phyloP scores from a whole-genome alignment of 2,329 filamentous ascomycete species.

The Epichloe uncinata region DNA sequence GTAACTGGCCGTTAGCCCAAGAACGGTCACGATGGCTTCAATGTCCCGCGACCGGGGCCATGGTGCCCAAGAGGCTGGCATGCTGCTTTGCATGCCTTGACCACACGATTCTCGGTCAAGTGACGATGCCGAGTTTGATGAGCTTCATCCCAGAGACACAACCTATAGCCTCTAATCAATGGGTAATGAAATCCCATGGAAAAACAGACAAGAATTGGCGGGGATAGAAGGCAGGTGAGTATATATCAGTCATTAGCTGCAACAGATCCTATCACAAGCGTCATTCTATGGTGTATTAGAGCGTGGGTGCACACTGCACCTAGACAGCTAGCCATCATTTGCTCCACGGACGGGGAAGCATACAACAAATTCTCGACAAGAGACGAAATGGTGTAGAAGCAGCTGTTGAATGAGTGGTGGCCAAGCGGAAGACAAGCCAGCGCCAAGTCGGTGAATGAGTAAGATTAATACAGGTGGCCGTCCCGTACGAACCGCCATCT shows the following conservation, averaged over 20 bases:
- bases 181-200: no score
- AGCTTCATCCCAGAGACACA: conserved; percentile 5
- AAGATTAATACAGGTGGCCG: conserved; percentile 1
- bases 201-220: no score
- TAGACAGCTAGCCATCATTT: not conserved
- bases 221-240: not conserved
- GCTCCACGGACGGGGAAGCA: not conserved
- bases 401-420: not conserved
- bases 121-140: conserved; percentile 4
- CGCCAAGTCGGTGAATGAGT: not conserved
- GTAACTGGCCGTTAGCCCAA: conserved; percentile 3
- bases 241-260: not conserved
- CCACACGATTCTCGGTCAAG: conserved; percentile 4
- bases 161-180: not conserved
- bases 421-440: not conserved
- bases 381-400: not conserved
- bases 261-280: not conserved
- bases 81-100: conserved; percentile 8
- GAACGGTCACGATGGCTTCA: conserved; percentile 11
- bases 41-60: conserved; percentile 3
- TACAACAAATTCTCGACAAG: not conserved
- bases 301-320: not conserved
- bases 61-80: conserved; percentile 7
- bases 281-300: not conserved
- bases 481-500: not conserved